phyloP scores from a whole-genome alignment of 176 grass and related monocot genomes.

The Guadua angustifolia region DNA sequence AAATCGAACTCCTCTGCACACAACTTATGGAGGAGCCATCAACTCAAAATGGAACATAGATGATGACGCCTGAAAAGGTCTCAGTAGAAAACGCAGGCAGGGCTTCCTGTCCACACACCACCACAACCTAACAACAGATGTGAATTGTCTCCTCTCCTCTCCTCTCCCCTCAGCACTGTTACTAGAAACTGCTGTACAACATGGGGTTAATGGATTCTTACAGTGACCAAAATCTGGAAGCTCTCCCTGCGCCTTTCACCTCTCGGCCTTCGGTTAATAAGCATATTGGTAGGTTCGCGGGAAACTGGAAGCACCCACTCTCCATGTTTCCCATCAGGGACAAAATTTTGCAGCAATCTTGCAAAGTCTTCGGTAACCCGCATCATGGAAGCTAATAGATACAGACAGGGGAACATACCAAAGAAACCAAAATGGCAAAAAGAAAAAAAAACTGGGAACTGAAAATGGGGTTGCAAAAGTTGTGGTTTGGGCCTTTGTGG shows the following conservation, averaged over 20 bases:
- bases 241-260: slow-evolving; percentile 67
- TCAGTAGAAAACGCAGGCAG: slow-evolving; percentile 63
- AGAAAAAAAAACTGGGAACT: slow-evolving; percentile 7
- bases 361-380: slow-evolving; percentile 19
- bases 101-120: slow-evolving; percentile 46
- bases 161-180: slow-evolving; percentile 45
- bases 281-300: slow-evolving; percentile 34
- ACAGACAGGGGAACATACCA: slow-evolving; percentile 32
- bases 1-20: slow-evolving; percentile 62
- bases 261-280: slow-evolving; percentile 59
- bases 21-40: slow-evolving; percentile 41
- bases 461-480: slow-evolving; percentile 31
- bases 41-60: slow-evolving; percentile 47
- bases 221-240: slow-evolving; percentile 78
- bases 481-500: slow-evolving; percentile 44
- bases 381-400: slow-evolving; percentile 49
- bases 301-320: slow-evolving; percentile 46
- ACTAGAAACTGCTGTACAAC: slow-evolving; percentile 84
- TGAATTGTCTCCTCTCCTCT: slow-evolving; percentile 28
- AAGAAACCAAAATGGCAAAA: slow-evolving; percentile 40
- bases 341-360: slow-evolving; percentile 42
- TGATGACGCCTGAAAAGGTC: slow-evolving; percentile 52
- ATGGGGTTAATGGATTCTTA: slow-evolving; percentile 60
- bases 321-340: slow-evolving; percentile 46
- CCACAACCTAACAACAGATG: slow-evolving; percentile 50